Conservation (phyloP, 1,284 basidiomycete species). For the Tylopilus orsonianus region DNA sequence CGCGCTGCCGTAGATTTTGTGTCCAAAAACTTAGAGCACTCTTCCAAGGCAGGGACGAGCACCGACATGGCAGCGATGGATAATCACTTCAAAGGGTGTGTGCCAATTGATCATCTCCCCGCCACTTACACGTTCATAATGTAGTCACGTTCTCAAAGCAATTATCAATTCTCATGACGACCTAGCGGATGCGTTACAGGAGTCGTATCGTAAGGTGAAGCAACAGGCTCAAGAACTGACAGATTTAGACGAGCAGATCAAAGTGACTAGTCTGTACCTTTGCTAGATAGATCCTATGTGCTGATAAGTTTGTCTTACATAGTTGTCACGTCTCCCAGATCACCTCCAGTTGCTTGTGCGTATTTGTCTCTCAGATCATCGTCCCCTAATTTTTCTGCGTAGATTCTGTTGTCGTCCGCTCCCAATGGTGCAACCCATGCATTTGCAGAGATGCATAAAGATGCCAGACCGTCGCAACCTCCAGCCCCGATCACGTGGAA, state of each 20-base stretch:
- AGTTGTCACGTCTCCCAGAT: constrained; percentile 61
- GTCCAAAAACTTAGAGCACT: constrained; percentile 47
- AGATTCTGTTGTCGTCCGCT: constrained; percentile 59
- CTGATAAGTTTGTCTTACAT: constrained; percentile 13
- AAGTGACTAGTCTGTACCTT: constrained; percentile 36
- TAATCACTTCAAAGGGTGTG: constrained; percentile 57
- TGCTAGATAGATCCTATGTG: background rate
- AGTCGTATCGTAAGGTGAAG: constrained; percentile 51
- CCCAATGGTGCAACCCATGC: constrained; percentile 47
- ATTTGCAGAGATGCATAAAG: constrained; percentile 52
- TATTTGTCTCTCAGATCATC: background rate
- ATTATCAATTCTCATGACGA: constrained; percentile 60
- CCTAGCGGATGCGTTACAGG: constrained; percentile 58
- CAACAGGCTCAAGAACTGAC: constrained; percentile 43
- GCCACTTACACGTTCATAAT: constrained; percentile 16
- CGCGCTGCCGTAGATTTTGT: constrained; percentile 52
- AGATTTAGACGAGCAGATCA: constrained; percentile 67
- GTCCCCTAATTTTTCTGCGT: constrained; percentile 7
- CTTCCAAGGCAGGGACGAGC: constrained; percentile 53
- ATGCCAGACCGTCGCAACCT: constrained; percentile 42
- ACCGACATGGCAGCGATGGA: constrained; percentile 56
- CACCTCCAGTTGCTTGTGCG: constrained; percentile 71
- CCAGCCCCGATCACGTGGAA: constrained; percentile 60
- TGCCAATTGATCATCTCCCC: constrained; percentile 1
- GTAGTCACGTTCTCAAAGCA: constrained; percentile 65